These are phyloP conservation scores for Papiliotrema flavescens DNA, from an alignment of 1,284 basidiomycete genomes.

Conservation along the genomic window DNA sequence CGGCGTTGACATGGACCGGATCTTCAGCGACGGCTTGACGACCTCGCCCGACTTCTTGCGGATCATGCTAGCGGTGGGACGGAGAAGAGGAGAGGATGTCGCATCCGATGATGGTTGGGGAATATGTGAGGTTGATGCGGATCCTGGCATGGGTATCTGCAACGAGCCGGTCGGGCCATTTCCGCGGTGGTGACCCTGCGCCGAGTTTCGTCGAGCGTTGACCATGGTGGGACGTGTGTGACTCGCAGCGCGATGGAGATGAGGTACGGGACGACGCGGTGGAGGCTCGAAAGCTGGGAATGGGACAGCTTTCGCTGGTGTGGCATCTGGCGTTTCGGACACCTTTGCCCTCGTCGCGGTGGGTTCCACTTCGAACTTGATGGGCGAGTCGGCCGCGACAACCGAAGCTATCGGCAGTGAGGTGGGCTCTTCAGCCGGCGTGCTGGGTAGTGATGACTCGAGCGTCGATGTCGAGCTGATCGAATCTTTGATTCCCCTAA, in stretches of 20 bases:
- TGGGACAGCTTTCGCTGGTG: slow-evolving; percentile 9
- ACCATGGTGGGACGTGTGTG: slow-evolving; percentile 13
- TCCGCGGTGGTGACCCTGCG: slow-evolving; percentile 2
- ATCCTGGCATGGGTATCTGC: slow-evolving; percentile 26
- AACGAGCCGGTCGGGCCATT: slow-evolving; percentile 16
- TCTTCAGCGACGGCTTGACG: slow-evolving; percentile 49
- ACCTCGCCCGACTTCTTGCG: slow-evolving; percentile 51
- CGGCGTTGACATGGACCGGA: slow-evolving; percentile 47
- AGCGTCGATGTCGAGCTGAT: slow-evolving; percentile 26
- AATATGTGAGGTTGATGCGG: slow-evolving; percentile 16
- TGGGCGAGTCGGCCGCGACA: no score
- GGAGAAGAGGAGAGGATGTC: slow-evolving; percentile 1
- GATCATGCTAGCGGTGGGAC: slow-evolving; percentile 33
- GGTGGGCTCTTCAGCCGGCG: slow-evolving; percentile 19
- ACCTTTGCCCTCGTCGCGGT: not conserved
- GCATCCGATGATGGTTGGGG: not conserved
- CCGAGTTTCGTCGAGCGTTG: slow-evolving; percentile 12
- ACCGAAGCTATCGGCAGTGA: slow-evolving; percentile 3
- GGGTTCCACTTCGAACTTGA: no score
- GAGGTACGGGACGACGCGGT: slow-evolving; percentile 3
- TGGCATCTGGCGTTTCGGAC: not conserved
- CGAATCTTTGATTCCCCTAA: slow-evolving; percentile 20
- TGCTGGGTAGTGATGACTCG: slow-evolving; percentile 26
- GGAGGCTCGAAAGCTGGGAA: slow-evolving; percentile 30
- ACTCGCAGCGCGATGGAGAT: not conserved